Conservation (phyloP, 352 stramenopile species). For the Pilasporangium apinafurcum region DNA sequence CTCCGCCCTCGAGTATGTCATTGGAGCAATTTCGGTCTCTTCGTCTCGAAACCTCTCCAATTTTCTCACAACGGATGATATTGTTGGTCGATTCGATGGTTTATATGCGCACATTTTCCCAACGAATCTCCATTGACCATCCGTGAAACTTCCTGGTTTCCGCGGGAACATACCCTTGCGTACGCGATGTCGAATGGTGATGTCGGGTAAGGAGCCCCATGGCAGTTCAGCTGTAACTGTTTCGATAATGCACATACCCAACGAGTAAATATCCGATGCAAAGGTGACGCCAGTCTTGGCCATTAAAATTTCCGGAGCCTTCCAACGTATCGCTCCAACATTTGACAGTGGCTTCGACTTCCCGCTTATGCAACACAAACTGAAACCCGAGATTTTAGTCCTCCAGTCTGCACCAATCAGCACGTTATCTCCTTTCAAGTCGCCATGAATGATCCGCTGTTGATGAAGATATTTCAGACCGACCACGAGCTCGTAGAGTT, state of each 20-base stretch:
- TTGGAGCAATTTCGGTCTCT: no score
- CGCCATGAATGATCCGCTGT: constrained; percentile 3
- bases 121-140: constrained; percentile 1
- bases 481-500: constrained; percentile 4
- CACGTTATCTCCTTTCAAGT: constrained; percentile 9
- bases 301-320: constrained; percentile 1
- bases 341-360: background rate
- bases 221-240: background rate
- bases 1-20: no score
- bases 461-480: constrained; percentile 6
- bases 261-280: constrained; percentile 8
- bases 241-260: constrained; percentile 7
- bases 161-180: background rate
- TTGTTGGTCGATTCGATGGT: background rate
- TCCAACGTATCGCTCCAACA: constrained; percentile 2
- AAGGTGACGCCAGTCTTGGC: constrained; percentile 1
- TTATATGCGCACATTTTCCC: constrained; percentile 5
- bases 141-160: background rate
- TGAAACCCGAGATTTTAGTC: constrained; percentile 7
- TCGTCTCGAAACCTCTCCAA: background rate
- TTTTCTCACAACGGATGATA: constrained; percentile 1
- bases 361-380: constrained; percentile 2
- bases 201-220: constrained; percentile 1
- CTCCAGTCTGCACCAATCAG: constrained; percentile 1
- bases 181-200: background rate